Percentiles rank a stretch among this genome's conserved stretches.
Evolutionary conservation across 176 grass and related monocot species (phyloP).

Genomic region (Triticum monococcum): DNA sequence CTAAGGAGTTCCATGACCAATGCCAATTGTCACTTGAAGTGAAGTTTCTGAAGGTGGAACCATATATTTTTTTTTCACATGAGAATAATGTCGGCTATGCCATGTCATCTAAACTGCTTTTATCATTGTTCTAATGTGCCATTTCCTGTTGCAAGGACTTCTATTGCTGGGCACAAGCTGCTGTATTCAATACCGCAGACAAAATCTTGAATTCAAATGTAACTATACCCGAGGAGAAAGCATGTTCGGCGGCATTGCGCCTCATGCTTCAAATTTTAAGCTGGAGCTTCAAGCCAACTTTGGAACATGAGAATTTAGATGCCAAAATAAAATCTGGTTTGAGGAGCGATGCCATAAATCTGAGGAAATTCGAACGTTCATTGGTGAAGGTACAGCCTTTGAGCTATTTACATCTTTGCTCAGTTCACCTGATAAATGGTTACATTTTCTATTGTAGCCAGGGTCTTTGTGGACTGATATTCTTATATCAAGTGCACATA

Average conservation of each 20-base stretch:
- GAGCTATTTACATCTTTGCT: slow-evolving; percentile 34
- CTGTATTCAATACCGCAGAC: slow-evolving; percentile 62
- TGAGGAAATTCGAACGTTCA: slow-evolving; percentile 88
- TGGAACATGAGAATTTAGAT: slow-evolving; percentile 49
- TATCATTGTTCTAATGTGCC: slow-evolving; percentile 29
- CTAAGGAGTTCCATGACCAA: slow-evolving; percentile 85
- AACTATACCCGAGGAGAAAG: slow-evolving; percentile 63
- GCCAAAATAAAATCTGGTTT: slow-evolving; percentile 68
- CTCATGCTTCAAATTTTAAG: slow-evolving; percentile 96
- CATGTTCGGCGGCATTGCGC: slow-evolving; percentile 72
- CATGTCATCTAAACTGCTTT: slow-evolving; percentile 24
- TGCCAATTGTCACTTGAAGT: slow-evolving; percentile 79
- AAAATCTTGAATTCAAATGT: slow-evolving; percentile 65
- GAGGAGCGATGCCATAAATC: slow-evolving; percentile 66
- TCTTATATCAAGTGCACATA: slow-evolving; percentile 79
- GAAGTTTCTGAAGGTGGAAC: slow-evolving; percentile 87
- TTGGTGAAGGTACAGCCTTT: slow-evolving; percentile 68
- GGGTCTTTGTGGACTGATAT: slow-evolving; percentile 77
- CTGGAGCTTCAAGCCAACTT: slow-evolving; percentile 71
- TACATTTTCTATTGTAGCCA: slow-evolving; percentile 81
- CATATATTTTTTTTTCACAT: neutral
- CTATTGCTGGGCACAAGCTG: slow-evolving; percentile 93
- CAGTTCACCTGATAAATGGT: slow-evolving; percentile 35
- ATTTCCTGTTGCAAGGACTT: slow-evolving; percentile 70
- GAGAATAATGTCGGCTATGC: slow-evolving; percentile 5